Evolutionary conservation across 768 basidiomycete genomes (phyloP), one percentile per base, ranked within the genome.

Genomic region (Paxillus rubicundulus): DNA sequence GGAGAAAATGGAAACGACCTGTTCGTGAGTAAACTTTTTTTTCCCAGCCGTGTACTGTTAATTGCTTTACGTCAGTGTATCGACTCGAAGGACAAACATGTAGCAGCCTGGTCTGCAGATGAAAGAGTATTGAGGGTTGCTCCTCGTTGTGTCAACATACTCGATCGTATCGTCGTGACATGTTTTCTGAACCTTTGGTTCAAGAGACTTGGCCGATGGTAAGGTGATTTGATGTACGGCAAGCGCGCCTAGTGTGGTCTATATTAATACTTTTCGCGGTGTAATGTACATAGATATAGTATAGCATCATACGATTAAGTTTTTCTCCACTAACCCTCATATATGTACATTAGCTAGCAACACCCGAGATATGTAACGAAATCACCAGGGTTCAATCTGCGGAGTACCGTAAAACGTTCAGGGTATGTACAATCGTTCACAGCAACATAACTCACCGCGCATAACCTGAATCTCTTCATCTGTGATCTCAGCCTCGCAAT

Each of bases 101-200:
- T 82, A 8, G 81, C 80, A 40, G 67, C 56, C 16, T 82, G 80
- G 80, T 68, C 66, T 30, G 72, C 73, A 48, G 67, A 70, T 18
- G 62, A 70, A 28, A 66, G 59, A 45, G 70, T 55, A 45, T 67
- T 82, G 53, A 67, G 61, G n/a, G 77, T 82, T 13, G 60, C 72
- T 32, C 62, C 69, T 28, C 71, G 72, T 12, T 77, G 60, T 20
- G 73, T 72, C 39, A 57, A 52, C 13, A 68, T 78, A 41, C 63
- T 81, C 34, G 81, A 82, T 63, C 74, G 78, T 37, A 53, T 82
- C 18, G 74, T 82, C 13, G 74, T 82, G 37, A 82, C 81, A 16
- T 80, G 77, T 50, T 69, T 81, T 59, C 65, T 82, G 57, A 77
- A 82, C 61, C 55, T 77, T 21, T 82, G 81, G 79, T 72, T 77